Conservation (phyloP, 306 rosid species). For the Vigna unguiculata region DNA sequence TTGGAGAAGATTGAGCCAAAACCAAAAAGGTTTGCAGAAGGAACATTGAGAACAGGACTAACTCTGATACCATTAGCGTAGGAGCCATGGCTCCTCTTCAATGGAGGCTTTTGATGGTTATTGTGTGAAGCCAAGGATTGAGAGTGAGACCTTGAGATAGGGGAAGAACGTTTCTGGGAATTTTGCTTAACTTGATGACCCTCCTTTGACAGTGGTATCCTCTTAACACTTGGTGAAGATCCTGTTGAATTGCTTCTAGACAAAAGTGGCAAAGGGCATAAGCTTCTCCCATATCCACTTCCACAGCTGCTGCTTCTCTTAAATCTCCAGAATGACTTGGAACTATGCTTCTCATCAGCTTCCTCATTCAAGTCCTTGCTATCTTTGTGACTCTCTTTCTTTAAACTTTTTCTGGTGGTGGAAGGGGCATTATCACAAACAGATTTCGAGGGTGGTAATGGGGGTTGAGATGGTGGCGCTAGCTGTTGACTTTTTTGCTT, state of each 20-base stretch:
- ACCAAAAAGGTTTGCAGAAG: slow-evolving; percentile 70
- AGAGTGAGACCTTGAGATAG: slow-evolving; percentile 40
- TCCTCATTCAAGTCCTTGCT: slow-evolving; percentile 46
- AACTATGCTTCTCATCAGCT: slow-evolving; percentile 58
- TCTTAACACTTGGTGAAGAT: slow-evolving; percentile 61
- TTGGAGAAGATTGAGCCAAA: slow-evolving; percentile 78
- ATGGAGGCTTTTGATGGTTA: slow-evolving; percentile 70
- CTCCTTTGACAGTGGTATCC: slow-evolving; percentile 56
- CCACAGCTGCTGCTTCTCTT: slow-evolving; percentile 94
- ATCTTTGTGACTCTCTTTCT: slow-evolving; percentile 52
- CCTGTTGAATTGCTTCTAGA: slow-evolving; percentile 90
- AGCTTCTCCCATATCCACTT: slow-evolving; percentile 74
- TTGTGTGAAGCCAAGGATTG: slow-evolving; percentile 39
- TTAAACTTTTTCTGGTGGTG: slow-evolving; percentile 36
- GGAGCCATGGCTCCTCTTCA: slow-evolving; percentile 66
- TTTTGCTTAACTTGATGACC: slow-evolving; percentile 53
- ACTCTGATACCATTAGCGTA: slow-evolving; percentile 59
- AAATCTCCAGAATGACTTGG: slow-evolving; percentile 83
- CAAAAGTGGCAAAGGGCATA: slow-evolving; percentile 86
- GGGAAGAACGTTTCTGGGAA: slow-evolving; percentile 47
- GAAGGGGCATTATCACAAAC: slow-evolving; percentile 20
- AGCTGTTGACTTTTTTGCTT: slow-evolving; percentile 35
- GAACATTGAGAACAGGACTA: slow-evolving; percentile 78
- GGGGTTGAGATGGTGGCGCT: slow-evolving; percentile 30
- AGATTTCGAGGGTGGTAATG: slow-evolving; percentile 41